Conservation (phyloP, 371 early-diverging fungal genomes). For the Rhizopus microsporus region DNA sequence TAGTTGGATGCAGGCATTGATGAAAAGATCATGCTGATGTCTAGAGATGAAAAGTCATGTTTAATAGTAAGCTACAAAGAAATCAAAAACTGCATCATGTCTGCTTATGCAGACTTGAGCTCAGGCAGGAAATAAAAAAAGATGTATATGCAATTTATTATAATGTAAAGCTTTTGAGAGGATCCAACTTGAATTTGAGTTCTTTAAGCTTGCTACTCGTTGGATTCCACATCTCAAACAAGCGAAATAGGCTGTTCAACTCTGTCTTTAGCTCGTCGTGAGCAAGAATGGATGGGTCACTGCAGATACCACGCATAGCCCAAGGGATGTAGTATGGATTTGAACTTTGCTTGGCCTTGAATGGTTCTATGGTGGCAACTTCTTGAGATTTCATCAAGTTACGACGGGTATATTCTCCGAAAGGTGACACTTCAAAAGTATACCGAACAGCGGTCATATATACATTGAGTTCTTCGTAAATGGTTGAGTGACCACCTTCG, state of each 20-base stretch:
- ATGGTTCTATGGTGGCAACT: conserved; percentile 35
- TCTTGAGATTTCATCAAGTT: neutral
- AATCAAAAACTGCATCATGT: conserved; percentile 82
- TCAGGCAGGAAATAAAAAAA: conserved; percentile 37
- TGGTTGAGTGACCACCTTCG: conserved; percentile 89
- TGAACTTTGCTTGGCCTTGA: conserved; percentile 57
- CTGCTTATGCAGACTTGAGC: conserved; percentile 71
- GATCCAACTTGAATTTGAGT: conserved; percentile 84
- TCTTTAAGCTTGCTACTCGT: conserved; percentile 71
- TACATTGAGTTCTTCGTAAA: conserved; percentile 91
- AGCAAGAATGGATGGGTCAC: conserved; percentile 62
- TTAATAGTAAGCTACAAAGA: conserved; percentile 88
- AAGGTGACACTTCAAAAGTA: conserved; percentile 43
- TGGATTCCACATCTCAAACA: conserved; percentile 84
- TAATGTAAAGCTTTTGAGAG: conserved; percentile 43
- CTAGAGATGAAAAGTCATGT: conserved; percentile 90
- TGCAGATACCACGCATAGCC: conserved; percentile 82
- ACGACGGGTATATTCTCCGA: conserved; percentile 24
- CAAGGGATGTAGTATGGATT: conserved; percentile 92
- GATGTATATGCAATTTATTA: conserved; percentile 16
- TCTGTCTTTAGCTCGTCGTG: conserved; percentile 60
- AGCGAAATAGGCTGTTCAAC: conserved; percentile 53
- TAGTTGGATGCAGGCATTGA: conserved; percentile 87
- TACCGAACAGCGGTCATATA: conserved; percentile 64
- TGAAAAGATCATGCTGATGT: conserved; percentile 89